Conservation (phyloP, 176 grass and related monocot species). For the Melocanna baccifera region DNA sequence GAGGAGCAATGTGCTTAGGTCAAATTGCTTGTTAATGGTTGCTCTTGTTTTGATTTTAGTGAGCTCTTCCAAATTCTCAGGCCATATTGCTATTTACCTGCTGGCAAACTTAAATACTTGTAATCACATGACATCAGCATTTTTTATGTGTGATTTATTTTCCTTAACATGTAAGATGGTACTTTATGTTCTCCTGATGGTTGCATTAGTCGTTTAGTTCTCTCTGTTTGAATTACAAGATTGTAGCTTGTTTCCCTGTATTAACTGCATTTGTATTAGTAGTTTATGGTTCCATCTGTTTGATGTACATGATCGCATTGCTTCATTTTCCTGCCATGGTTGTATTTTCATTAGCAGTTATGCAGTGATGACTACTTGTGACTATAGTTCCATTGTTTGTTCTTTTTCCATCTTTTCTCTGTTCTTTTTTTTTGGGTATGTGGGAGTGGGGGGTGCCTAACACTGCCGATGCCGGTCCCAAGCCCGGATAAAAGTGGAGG, state of each 20-base stretch:
- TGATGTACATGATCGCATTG: neutral
- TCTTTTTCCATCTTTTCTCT: neutral
- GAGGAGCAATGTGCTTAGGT: neutral
- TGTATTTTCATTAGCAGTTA: neutral
- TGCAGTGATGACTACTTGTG: neutral
- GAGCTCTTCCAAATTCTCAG: neutral
- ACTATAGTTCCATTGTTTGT: neutral
- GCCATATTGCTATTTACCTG: neutral
- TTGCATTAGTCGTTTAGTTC: neutral
- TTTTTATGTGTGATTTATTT: neutral
- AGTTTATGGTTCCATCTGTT: neutral
- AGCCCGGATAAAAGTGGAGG: conserved; percentile 53
- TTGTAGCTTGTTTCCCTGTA: neutral
- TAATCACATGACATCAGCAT: neutral
- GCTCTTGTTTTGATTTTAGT: neutral
- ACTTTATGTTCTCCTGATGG: neutral
- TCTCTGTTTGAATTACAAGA: neutral
- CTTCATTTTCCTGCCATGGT: neutral
- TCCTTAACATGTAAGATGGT: neutral
- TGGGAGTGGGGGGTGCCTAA: conserved; percentile 31
- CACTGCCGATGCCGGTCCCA: conserved; percentile 50
- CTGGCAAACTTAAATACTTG: neutral
- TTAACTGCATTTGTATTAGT: neutral
- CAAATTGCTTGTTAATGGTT: neutral
- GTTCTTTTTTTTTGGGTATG: neutral